Base-by-base conservation (phyloP, 2,329 filamentous ascomycete genomes). In the Penicillium frequentans region DNA sequence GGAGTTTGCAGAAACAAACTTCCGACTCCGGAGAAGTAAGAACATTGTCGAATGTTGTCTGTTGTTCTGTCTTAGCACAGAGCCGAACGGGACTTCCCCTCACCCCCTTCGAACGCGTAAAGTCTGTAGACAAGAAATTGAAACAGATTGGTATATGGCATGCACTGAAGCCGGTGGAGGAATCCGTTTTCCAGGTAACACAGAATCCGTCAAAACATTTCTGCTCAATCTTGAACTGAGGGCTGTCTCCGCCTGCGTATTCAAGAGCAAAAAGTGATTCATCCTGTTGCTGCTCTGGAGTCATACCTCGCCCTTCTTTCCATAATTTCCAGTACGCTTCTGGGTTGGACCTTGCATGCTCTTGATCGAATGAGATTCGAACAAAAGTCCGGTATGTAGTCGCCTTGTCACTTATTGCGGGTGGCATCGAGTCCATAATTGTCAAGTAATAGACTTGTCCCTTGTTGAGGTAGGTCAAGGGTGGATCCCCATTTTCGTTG, bases 121-220 rank as follows among this genome's bases (percentile, higher is more conserved):
- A 97, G 71, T 97, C 93, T n/a, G 93, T 97, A 1, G 93, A 97
- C 0, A 97, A 81, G 70, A 97, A 97, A 77, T 97, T 97, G 82
- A 97, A 97, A 44, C 92, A 89, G n/a, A 96, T 90, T 11, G 91
- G 88, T 57, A 97, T 85, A 52, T 86, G 89, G 72, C 90, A 93
- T 67, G 96, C 90, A 5, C 87, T 83, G 86, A 86, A 47, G 61
- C 58, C 54, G 83, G 73, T 7, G 19, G 19, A 13, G 19, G 19
- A 14, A 5, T 85, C 86, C 0, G 90, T 88, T 0, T 86, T 89
- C 93, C 93, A 97, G 5, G 87, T 84, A 5, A 96, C 90, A 3
- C 87, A 92, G 71, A 97, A 96, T 0, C 93, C 92, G 68, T 97
- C 92, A 64, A 96, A 96, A 0, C 90, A 96, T 1, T 90, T 86